A percentile compares a stretch with the other conserved stretches of the same genome.
phyloP scores from a whole-genome alignment of 129 eudicot genomes.

The Flaveria sonorensis region DNA sequence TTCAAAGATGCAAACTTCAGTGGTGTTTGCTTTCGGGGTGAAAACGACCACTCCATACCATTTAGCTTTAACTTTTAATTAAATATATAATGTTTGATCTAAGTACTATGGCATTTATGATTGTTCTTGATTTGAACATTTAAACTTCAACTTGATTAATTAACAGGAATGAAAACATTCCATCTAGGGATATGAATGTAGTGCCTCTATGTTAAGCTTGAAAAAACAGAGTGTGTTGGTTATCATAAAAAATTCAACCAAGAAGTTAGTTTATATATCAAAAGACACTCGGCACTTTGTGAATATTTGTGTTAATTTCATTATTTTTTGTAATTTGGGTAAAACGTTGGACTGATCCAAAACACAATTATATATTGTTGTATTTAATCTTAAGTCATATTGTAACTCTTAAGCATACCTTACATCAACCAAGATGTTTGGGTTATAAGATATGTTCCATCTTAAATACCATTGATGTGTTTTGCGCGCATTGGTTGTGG shows the following conservation, averaged over 20 bases:
- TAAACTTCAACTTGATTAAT: neutral
- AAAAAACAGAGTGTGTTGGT: neutral
- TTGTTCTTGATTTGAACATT: neutral
- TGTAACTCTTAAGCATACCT: too few species aligned
- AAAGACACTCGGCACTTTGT: neutral
- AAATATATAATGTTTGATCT: neutral
- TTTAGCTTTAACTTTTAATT: slow-evolving; percentile 30
- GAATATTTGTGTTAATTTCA: too few species aligned
- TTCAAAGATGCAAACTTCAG: slow-evolving; percentile 27
- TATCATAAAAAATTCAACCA: neutral
- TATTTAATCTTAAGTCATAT: too few species aligned
- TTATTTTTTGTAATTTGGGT: neutral
- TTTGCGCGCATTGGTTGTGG: too few species aligned
- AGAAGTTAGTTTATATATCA: neutral
- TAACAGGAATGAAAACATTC: neutral
- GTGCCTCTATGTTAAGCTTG: neutral
- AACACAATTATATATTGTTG: too few species aligned
- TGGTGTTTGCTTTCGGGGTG: slow-evolving; percentile 45
- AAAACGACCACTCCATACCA: slow-evolving; percentile 15
- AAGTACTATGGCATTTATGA: neutral
- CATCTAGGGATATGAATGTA: slow-evolving; percentile 10
- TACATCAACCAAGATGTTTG: too few species aligned
- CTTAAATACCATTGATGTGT: too few species aligned
- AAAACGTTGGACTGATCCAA: neutral
- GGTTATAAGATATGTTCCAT: too few species aligned